Base-by-base conservation (phyloP, 805 yeast genomes). In the Naumovozyma baii region DNA sequence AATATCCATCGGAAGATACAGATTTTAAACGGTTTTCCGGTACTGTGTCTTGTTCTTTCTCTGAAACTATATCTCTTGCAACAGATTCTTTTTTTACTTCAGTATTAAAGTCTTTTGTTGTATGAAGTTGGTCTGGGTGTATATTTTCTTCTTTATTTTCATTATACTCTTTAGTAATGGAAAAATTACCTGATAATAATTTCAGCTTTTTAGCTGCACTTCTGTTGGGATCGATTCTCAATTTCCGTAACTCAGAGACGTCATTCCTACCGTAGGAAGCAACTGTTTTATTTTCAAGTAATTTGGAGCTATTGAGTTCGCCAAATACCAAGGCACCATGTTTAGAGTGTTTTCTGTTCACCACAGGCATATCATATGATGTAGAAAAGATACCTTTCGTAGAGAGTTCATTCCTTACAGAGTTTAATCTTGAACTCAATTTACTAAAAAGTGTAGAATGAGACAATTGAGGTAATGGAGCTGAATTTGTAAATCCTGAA, bases 1-100 rank as follows among this genome's bases (percentile, higher is more conserved):
- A 83, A 50, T 83, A 83, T 2, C 73, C 83, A 3, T 47, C 34
- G 18, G 9, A 16, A 10, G 19, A 25, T 20, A 8, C 26, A 7
- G 26, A 22, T 7, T 22, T 22, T 7, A 10, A 22, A 22, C 10
- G 7, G 10, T 22, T 22, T 22, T 22, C 10, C 26, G 10, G 26
- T 7, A 10, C 7, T 10, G 7, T 7, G 26, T 22, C 26, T 10
- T 10, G 10, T n/a, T n/a, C n/a, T n/a, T 41, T 41, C 5, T 44
- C 45, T 3, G 22, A 18, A 4, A 13, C 18, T 16, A 13, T 22
- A 32, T 16, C 7, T 32, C 18, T 14, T 32, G n/a, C n/a, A 3
- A 10, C n/a, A 32, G n/a, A 18, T 4, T 32, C 34, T n/a, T n/a
- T n/a, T 13, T 32, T 22, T 32, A 5, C 22, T 32, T 8, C n/a